Conservation (phyloP, 331 rosid genomes). For the Rhamnella rubrinervis region DNA sequence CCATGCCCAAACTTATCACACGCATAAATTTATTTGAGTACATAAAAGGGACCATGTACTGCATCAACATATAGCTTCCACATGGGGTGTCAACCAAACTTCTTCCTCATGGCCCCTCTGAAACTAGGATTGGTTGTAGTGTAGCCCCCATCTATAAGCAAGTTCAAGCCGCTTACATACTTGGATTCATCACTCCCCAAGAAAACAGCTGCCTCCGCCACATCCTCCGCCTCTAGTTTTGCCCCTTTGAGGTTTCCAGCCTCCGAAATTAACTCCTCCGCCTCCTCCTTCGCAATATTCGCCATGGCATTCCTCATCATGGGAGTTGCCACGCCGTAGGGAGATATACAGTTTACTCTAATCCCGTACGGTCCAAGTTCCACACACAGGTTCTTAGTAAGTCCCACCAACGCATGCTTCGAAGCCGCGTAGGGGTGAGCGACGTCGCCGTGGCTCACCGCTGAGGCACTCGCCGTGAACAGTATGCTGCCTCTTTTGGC, state of each 20-base stretch:
- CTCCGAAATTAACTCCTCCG: slow-evolving; percentile 21
- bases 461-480: slow-evolving; percentile 38
- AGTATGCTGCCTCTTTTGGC: slow-evolving; percentile 48
- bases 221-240: slow-evolving; percentile 37
- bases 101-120: too few species aligned
- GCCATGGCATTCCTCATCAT: background rate
- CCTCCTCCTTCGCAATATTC: background rate
- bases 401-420: slow-evolving; percentile 57
- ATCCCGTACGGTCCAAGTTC: slow-evolving; percentile 60
- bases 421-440: slow-evolving; percentile 54
- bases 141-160: slow-evolving; percentile 55
- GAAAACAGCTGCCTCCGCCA: slow-evolving; percentile 53
- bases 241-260: slow-evolving; percentile 37
- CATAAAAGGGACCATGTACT: too few species aligned
- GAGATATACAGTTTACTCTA: slow-evolving; percentile 43
- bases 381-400: slow-evolving; percentile 44
- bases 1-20: too few species aligned
- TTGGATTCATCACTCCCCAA: slow-evolving; percentile 54
- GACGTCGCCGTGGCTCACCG: background rate
- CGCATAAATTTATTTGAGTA: too few species aligned
- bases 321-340: slow-evolving; percentile 17
- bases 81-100: too few species aligned
- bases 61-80: too few species aligned
- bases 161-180: slow-evolving; percentile 50
- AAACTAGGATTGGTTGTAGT: slow-evolving; percentile 34